Conservation (phyloP, 306 rosid genomes). For the Elaeagnus macrophylla region DNA sequence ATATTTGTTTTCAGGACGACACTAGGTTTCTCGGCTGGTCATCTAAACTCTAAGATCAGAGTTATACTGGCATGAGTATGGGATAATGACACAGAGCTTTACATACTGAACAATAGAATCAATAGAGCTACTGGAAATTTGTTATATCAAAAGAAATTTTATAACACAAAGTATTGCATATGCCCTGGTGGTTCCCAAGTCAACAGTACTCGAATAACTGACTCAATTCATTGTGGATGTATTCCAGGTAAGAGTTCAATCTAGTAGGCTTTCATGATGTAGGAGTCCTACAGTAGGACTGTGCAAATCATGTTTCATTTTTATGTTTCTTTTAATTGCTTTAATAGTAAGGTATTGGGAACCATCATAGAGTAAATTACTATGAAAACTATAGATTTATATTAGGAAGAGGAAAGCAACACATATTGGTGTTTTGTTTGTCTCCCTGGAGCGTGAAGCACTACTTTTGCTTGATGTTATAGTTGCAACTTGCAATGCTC, state of each 20-base stretch:
- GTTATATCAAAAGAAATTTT: conserved; percentile 80
- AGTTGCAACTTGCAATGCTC: too few relatives aligned
- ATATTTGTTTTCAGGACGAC: conserved; percentile 51
- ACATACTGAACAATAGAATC: conserved; percentile 80
- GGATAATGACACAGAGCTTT: conserved; percentile 96
- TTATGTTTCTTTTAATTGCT: not conserved
- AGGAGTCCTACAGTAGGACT: not conserved
- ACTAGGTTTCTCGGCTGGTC: conserved; percentile 98
- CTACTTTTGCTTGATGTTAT: too few relatives aligned
- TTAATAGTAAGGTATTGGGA: not conserved
- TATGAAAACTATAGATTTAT: too few relatives aligned
- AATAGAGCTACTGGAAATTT: conserved; percentile 77
- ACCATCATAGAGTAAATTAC: too few relatives aligned
- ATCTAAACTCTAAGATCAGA: conserved; percentile 90
- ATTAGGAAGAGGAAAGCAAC: too few relatives aligned
- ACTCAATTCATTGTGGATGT: conserved; percentile 96
- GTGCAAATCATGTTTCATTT: not conserved
- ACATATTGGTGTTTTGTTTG: too few relatives aligned
- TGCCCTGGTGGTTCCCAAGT: conserved; percentile 99
- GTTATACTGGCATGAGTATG: conserved; percentile 88
- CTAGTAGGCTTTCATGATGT: not conserved
- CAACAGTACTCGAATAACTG: conserved; percentile 91
- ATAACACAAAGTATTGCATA: conserved; percentile 74
- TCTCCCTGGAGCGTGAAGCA: too few relatives aligned
- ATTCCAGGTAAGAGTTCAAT: conserved; percentile 61